Evolutionary conservation across 176 grass and related monocot genomes (phyloP), one percentile per base, ranked within the genome.

Genomic region (Cenchrus americanus): DNA sequence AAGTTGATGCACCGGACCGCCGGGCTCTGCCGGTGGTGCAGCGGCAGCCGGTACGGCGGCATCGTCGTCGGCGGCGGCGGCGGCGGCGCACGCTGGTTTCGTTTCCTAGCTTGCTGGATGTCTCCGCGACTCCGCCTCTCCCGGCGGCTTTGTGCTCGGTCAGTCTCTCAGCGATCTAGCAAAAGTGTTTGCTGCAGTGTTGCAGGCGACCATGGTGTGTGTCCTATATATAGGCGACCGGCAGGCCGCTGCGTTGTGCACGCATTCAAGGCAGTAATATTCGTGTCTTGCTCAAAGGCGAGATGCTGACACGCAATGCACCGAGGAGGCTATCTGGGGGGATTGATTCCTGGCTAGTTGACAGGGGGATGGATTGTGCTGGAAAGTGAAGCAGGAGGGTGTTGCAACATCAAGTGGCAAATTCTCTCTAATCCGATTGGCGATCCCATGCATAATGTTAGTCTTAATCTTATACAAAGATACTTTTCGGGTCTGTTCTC

Each of bases 1-100:
- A 90, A 88, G 75, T 83, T 90, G 47, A 84, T 14, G 49, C 87
- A 85, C 76, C 91, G 85, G 48, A 41, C 68, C 11, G 40, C 87
- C 58, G 89, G 84, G 62, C 47, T 91, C 54, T 88, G 70, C 68
- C n/a, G 22, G 40, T 47, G 1, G 87, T 86, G 77, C 64, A 21
- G 12, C 58, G 88, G 59, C 21, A 72, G 65, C 8, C 78, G 10
- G 65, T 65, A 71, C 26, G 18, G 10, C 49, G 34, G 55, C 78
- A 77, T 84, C 37, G 43, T 44, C 43, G 43, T 37, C 34, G 43
- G 1, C 6, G 4, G 86, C 37, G 27, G 54, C 37, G 27, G 54
- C 61, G 50, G 10, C 51, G 2, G 24, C 41, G 58, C 14, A 40
- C 12, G 17, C 18, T 30, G 27, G 27, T 2, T 30, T 30, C 27